Base-by-base conservation (phyloP, 2,329 filamentous ascomycete species). In the Colletotrichum camelliae region DNA sequence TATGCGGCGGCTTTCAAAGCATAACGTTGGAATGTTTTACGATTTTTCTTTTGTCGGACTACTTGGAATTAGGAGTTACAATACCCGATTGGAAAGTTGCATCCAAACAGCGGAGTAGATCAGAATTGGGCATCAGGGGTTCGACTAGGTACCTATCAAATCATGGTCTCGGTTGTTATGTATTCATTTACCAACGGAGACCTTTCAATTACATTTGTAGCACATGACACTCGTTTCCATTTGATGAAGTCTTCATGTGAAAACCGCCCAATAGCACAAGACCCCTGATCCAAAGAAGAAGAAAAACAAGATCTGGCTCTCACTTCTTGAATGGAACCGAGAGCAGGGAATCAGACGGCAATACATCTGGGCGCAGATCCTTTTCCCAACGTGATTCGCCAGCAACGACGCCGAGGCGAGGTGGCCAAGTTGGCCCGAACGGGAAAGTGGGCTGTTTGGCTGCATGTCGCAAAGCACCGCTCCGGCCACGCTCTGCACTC, bases 401-500 rank as follows among this genome's bases (percentile, higher is more conserved):
- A 39, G 62, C 18, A 48, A 13, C 29, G 61, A 12, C 33, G 57
- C 57, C 62, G 33, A 68, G 33, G 70, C 62, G 64, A 64, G 70
- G 70, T 72, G 73, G 64, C 72, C 72, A 72, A 67, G 52, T 33
- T 65, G 64, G 27, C 70, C 57, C 62, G 35, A 75, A 62, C 31
- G 60, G 73, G 73, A 68, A 75, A 75, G 70, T 69, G 64, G 70
- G 73, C 64, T 65, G 70, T 73, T 43, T 52, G 37, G 24, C 35
- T 4, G 35, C 12, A 10, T 18, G 64, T 62, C 24, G 31, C 24
- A 55, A 39, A 27, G 24, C 61, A 58, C 55, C 27, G 48, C 68
- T 65, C 68, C 69, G 69, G 64, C 73, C 27, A 62, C 52, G 68
- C 68, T 33, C 24, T 29, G 24, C 39, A 27, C 60, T 24, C 37